A percentile compares a stretch with the other conserved stretches of the same genome.
These are phyloP conservation scores for Nepenthes alata DNA, from an alignment of 179 eudicot genomes.

Conservation along the genomic window DNA sequence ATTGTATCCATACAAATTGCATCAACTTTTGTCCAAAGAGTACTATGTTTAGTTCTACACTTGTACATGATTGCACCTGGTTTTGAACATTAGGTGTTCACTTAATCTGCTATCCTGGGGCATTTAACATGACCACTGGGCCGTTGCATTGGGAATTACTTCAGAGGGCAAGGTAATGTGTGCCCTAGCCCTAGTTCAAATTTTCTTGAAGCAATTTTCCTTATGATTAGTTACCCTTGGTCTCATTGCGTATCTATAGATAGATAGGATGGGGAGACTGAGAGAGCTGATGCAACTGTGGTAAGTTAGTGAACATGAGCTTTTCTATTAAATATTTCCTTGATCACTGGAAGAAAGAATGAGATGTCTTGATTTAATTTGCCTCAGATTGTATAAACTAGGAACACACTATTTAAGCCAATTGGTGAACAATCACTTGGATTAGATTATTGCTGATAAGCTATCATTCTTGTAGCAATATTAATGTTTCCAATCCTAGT, in stretches of 20 bases:
- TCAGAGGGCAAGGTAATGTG: conserved; percentile 75
- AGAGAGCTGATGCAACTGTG: not conserved
- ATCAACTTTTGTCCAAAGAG: too few species aligned
- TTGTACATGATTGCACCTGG: not conserved
- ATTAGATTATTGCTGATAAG: too few species aligned
- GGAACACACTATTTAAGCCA: too few species aligned
- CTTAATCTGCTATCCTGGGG: conserved; percentile 70
- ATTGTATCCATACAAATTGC: too few species aligned
- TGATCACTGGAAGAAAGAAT: too few species aligned
- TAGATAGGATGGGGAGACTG: not conserved
- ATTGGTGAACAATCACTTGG: too few species aligned
- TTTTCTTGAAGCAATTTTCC: not conserved
- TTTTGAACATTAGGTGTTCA: conserved; percentile 54
- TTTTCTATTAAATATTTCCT: not conserved
- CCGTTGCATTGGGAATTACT: conserved; percentile 97
- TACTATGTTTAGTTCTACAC: not conserved
- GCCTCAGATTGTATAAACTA: too few species aligned
- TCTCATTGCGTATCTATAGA: not conserved
- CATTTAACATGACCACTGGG: conserved; percentile 97
- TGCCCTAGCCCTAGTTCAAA: not conserved
- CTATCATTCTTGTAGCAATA: too few species aligned
- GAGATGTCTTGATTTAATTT: too few species aligned
- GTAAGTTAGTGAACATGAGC: not conserved
- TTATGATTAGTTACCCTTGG: not conserved
- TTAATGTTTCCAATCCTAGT: too few species aligned